Conservation (phyloP, 148 eudicot species). For the Simmondsia chinensis region DNA sequence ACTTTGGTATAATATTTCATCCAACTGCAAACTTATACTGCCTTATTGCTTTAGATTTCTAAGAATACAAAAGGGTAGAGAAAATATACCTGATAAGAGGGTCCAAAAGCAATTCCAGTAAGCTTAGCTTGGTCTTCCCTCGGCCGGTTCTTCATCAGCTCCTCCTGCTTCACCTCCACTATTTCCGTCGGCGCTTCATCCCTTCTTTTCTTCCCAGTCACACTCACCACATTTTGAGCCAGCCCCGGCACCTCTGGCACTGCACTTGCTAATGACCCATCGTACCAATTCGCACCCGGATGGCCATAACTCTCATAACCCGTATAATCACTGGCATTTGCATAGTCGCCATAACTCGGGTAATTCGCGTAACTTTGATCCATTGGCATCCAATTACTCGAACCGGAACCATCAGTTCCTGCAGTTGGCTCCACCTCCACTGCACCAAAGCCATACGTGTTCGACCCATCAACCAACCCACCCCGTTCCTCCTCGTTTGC, state of each 20-base stretch:
- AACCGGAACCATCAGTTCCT: slow-evolving; percentile 9
- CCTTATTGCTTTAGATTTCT: too few relatives aligned
- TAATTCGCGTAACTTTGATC: slow-evolving; percentile 14
- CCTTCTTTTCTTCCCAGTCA: slow-evolving; percentile 70
- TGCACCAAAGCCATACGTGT: too few relatives aligned
- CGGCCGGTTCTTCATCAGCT: slow-evolving; percentile 83
- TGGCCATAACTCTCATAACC: slow-evolving; percentile 17
- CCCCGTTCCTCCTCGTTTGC: too few relatives aligned
- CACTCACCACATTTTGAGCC: slow-evolving; percentile 25
- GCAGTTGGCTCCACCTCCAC: slow-evolving; percentile 1
- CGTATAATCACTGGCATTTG: slow-evolving; percentile 16
- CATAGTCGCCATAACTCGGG: slow-evolving; percentile 18
- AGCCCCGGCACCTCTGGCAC: slow-evolving; percentile 16
- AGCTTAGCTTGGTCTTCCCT: slow-evolving; percentile 60
- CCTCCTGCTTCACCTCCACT: slow-evolving; percentile 92
- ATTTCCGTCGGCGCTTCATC: slow-evolving; percentile 46
- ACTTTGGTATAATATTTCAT: too few relatives aligned
- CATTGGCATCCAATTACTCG: slow-evolving; percentile 14
- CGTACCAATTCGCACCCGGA: slow-evolving; percentile 27
- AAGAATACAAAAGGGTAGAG: too few relatives aligned
- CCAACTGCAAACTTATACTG: too few relatives aligned
- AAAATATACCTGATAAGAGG: slow-evolving; percentile 65
- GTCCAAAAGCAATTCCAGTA: slow-evolving; percentile 88
- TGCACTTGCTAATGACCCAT: slow-evolving; percentile 11
- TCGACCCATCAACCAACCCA: too few relatives aligned